phyloP scores from a whole-genome alignment of 768 basidiomycete genomes.

The Cantharellus cinnabarinus region DNA sequence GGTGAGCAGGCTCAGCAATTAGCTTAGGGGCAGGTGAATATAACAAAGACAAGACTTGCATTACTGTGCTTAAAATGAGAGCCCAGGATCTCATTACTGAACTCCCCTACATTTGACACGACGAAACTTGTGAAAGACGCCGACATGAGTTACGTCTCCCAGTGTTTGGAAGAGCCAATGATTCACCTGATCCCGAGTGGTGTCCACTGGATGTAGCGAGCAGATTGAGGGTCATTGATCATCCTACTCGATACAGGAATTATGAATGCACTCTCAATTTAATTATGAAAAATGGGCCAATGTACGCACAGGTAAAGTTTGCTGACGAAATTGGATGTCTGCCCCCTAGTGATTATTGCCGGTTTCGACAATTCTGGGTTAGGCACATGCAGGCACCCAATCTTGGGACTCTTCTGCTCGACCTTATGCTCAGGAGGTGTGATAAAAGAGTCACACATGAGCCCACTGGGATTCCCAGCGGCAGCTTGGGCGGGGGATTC shows the following conservation, averaged over 20 bases:
- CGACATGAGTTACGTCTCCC: not conserved
- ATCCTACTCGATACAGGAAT: constrained; percentile 28
- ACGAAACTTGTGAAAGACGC: constrained; percentile 34
- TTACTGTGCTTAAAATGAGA: constrained; percentile 85
- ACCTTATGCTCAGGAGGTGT: no score
- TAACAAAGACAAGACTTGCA: constrained; percentile 21
- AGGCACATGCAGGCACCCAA: no score
- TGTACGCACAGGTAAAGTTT: not conserved
- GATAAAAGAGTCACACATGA: no score
- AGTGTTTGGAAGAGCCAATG: not conserved
- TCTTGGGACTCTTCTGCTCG: no score
- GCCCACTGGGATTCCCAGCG: no score
- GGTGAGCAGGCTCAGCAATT: not conserved
- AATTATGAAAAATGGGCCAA: not conserved
- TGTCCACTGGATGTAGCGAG: constrained; percentile 68
- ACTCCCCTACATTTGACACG: constrained; percentile 70
- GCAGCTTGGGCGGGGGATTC: no score
- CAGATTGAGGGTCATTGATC: constrained; percentile 67
- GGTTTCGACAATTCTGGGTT: no score
- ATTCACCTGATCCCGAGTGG: constrained; percentile 46
- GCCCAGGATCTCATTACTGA: constrained; percentile 65
- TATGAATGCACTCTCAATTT: not conserved
- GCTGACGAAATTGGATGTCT: not conserved
- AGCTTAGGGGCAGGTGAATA: not conserved
- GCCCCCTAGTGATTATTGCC: no score